Conservation (phyloP, 192 early-diverging fungal genomes). For the Podila minutissima region DNA sequence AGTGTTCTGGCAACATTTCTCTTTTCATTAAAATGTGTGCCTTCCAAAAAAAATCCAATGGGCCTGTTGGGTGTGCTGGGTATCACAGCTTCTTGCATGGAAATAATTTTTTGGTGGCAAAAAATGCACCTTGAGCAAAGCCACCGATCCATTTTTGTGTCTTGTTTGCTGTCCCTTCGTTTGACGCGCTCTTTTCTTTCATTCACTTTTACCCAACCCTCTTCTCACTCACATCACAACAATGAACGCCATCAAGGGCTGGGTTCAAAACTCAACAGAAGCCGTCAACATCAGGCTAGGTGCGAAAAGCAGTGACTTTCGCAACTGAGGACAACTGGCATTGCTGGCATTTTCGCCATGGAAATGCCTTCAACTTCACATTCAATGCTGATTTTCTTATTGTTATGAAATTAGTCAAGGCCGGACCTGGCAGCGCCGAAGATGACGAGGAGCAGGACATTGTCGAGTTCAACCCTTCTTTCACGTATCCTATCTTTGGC, state of each 20-base stretch:
- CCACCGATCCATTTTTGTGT: too few species aligned
- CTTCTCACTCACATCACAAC: not conserved
- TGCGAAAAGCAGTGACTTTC: not conserved
- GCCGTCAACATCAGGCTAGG: slow-evolving; percentile 48
- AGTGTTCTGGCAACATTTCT: too few species aligned
- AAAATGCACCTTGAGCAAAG: too few species aligned
- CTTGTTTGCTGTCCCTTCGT: too few species aligned
- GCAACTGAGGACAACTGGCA: not conserved
- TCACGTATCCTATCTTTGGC: slow-evolving; percentile 91
- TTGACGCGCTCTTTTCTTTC: not conserved
- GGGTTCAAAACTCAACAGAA: slow-evolving; percentile 46
- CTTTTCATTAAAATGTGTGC: too few species aligned
- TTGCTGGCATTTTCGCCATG: not conserved
- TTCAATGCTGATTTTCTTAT: not conserved
- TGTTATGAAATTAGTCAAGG: slow-evolving; percentile 20
- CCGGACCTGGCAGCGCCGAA: slow-evolving; percentile 14
- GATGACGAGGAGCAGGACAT: slow-evolving; percentile 54
- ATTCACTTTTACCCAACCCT: not conserved
- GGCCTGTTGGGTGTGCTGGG: too few species aligned
- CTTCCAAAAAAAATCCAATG: too few species aligned
- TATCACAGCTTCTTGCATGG: too few species aligned
- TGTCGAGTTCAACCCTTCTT: slow-evolving; percentile 80
- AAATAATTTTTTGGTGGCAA: too few species aligned
- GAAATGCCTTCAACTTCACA: not conserved
- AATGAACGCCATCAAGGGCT: slow-evolving; percentile 47